Evolutionary conservation across 225 moss, liverwort and hornwort genomes (phyloP).

Genomic region (Physcomitrellopsis africana): DNA sequence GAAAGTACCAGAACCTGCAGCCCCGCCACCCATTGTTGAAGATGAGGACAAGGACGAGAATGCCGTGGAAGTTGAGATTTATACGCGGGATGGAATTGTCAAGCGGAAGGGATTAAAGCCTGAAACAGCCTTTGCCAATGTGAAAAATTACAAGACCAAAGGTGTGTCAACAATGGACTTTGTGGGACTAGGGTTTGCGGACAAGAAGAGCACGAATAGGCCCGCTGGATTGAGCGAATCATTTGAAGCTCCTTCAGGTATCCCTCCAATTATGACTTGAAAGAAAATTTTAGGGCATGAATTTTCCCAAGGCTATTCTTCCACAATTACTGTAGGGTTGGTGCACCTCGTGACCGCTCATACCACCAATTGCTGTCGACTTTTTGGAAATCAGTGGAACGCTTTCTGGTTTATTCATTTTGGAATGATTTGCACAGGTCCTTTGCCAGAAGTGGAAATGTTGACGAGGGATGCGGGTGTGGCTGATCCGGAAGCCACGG

Average conservation of each 20-base stretch:
- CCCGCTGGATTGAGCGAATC: constrained; percentile 67
- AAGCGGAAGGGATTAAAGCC: constrained; percentile 67
- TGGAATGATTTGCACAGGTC: constrained; percentile 41
- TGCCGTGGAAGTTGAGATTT: constrained; percentile 79
- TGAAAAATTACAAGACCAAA: constrained; percentile 64
- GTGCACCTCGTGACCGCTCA: neutral
- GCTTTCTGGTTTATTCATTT: neutral
- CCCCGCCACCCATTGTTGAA: constrained; percentile 14
- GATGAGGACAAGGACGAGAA: constrained; percentile 42
- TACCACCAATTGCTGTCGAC: too few species aligned
- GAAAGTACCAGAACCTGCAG: constrained; percentile 27
- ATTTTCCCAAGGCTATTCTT: neutral
- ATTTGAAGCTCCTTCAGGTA: constrained; percentile 61
- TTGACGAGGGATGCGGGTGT: constrained; percentile 74
- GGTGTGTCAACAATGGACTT: constrained; percentile 85
- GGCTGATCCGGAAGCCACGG: constrained; percentile 30
- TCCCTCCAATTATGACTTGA: neutral
- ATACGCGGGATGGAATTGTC: constrained; percentile 87
- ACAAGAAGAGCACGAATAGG: constrained; percentile 66
- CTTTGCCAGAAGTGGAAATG: constrained; percentile 88
- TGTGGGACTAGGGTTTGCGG: constrained; percentile 87
- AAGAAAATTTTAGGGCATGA: neutral
- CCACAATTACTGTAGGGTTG: neutral
- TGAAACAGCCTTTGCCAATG: constrained; percentile 65
- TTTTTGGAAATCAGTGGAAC: neutral